Conservation (phyloP, 805 yeast genomes). For the Saturnispora gosingensis region DNA sequence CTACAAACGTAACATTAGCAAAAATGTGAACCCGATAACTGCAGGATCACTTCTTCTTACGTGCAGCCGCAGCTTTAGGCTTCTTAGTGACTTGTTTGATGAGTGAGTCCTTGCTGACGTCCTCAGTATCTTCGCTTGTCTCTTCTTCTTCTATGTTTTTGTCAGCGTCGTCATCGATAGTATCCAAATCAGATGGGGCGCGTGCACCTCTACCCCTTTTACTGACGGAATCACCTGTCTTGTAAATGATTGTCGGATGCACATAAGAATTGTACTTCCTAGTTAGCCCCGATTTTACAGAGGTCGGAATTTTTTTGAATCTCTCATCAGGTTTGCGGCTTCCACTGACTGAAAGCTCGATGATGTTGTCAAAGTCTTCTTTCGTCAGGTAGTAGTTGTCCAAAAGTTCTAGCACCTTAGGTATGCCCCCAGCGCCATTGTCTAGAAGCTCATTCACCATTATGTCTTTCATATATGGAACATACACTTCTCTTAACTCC, state of each 20-base stretch:
- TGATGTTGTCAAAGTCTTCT: slow-evolving; percentile 84
- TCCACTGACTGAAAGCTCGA: slow-evolving; percentile 74
- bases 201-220: slow-evolving; percentile 21
- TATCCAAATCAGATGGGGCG: slow-evolving; percentile 46
- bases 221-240: slow-evolving; percentile 54
- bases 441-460: slow-evolving; percentile 50
- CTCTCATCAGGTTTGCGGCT: slow-evolving; percentile 32
- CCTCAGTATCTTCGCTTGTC: slow-evolving; percentile 36
- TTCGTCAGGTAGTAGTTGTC: slow-evolving; percentile 80
- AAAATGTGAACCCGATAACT: neutral
- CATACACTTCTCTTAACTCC: slow-evolving; percentile 68
- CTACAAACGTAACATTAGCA: neutral
- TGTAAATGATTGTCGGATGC: slow-evolving; percentile 82
- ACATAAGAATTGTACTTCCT: slow-evolving; percentile 63
- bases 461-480: slow-evolving; percentile 52
- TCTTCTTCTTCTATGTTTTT: slow-evolving; percentile 27
- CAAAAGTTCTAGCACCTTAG: slow-evolving; percentile 57
- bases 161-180: slow-evolving; percentile 44
- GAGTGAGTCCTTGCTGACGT: slow-evolving; percentile 51
- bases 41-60: neutral
- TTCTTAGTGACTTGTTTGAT: slow-evolving; percentile 34
- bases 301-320: slow-evolving; percentile 59
- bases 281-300: slow-evolving; percentile 81
- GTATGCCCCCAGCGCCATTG: slow-evolving; percentile 54
- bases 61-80: neutral